Conservation (phyloP, 306 rosid species). For the Corylus avellana region DNA sequence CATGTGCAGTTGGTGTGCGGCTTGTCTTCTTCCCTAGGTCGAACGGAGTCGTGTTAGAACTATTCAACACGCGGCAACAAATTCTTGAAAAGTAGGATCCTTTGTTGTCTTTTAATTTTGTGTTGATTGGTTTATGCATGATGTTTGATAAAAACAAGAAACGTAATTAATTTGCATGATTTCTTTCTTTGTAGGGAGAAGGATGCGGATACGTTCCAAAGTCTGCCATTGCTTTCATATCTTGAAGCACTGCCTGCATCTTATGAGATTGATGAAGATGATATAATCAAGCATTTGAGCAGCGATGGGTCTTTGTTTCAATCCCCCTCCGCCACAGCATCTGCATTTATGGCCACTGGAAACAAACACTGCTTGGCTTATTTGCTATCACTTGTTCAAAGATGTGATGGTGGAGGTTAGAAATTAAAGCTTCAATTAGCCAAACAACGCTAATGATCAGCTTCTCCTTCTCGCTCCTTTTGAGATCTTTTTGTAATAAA, state of each 20-base stretch:
- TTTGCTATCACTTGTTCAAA: conserved; percentile 35
- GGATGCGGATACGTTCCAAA: not conserved
- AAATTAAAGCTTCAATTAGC: not conserved
- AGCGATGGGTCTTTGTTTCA: conserved; percentile 42
- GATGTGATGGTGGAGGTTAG: conserved; percentile 40
- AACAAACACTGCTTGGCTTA: conserved; percentile 22
- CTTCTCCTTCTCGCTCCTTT: not conserved
- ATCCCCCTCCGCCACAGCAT: conserved; percentile 50
- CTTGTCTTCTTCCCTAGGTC: conserved; percentile 4
- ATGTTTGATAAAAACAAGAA: not conserved
- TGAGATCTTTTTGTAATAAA: not conserved
- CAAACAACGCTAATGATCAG: not conserved
- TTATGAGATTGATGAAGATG: conserved; percentile 19
- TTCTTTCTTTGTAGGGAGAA: conserved; percentile 22
- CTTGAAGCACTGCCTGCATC: conserved; percentile 44
- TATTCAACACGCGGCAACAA: conserved; percentile 8
- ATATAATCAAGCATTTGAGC: conserved; percentile 30
- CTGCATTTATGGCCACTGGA: conserved; percentile 31
- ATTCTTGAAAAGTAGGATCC: conserved; percentile 24
- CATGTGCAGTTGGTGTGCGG: conserved; percentile 14
- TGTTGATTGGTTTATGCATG: too few relatives aligned
- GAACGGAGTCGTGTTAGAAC: not conserved
- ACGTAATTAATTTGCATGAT: not conserved
- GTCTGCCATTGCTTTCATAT: conserved; percentile 33
- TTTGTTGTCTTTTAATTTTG: not conserved